These are phyloP conservation scores for Hydnomerulius pinastri DNA, from an alignment of 768 basidiomycete species.

Conservation along the genomic window DNA sequence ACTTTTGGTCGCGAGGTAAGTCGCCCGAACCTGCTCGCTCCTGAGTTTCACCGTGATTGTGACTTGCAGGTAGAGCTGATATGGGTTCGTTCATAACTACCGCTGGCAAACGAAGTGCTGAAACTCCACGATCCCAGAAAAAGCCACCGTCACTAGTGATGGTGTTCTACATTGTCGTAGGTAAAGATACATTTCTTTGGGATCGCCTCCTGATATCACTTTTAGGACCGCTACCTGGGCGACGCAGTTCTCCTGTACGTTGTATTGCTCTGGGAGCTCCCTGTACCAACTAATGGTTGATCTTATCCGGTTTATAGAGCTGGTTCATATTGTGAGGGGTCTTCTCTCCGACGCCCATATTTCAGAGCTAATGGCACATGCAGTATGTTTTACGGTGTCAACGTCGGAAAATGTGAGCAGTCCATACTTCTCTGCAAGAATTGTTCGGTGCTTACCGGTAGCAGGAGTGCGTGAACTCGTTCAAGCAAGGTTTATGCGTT, in stretches of 20 bases:
- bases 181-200: background rate
- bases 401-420: conserved; percentile 18
- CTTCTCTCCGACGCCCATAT: background rate
- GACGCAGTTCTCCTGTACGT: conserved; percentile 32
- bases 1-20: conserved; percentile 30
- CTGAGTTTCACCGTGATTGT: background rate
- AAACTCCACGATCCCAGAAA: conserved; percentile 17
- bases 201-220: background rate
- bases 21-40: background rate
- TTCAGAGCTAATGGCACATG: background rate
- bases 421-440: background rate
- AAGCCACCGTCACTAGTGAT: conserved; percentile 27
- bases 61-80: conserved; percentile 27
- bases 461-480: conserved; percentile 26
- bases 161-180: conserved; percentile 27
- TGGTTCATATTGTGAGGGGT: conserved; percentile 20
- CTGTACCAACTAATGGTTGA: conserved; percentile 5
- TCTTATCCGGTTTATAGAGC: conserved; percentile 7
- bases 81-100: conserved; percentile 23
- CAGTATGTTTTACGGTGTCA: conserved; percentile 24
- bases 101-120: background rate
- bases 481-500: background rate
- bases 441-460: conserved; percentile 17
- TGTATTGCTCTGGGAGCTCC: background rate
- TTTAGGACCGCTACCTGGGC: conserved; percentile 32